Conservation (phyloP, 1,284 basidiomycete genomes). For the Cutaneotrichosporon cyanovorans region DNA sequence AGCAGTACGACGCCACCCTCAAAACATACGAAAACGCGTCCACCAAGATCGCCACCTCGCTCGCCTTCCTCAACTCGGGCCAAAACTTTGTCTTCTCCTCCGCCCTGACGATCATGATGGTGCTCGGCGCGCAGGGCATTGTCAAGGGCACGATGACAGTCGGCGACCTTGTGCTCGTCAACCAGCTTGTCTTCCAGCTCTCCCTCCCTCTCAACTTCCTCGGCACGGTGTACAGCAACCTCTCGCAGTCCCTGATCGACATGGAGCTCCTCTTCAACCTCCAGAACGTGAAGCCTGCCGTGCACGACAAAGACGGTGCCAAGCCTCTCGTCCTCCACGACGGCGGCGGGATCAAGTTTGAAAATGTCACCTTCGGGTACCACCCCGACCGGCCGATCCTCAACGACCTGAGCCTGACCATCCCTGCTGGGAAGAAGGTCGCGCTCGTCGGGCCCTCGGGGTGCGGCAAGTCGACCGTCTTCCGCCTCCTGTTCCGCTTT, state of each 20-base stretch:
- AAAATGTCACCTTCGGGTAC: slow-evolving; percentile 87
- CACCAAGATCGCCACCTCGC: slow-evolving; percentile 87
- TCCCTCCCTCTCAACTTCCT: slow-evolving; percentile 94
- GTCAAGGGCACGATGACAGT: slow-evolving; percentile 96
- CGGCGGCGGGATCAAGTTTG: slow-evolving; percentile 85
- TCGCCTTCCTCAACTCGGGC: slow-evolving; percentile 89
- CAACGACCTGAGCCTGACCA: slow-evolving; percentile 75
- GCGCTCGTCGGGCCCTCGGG: slow-evolving; percentile 95
- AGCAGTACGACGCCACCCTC: slow-evolving; percentile 86
- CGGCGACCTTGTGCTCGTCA: slow-evolving; percentile 96
- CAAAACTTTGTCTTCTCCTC: slow-evolving; percentile 94
- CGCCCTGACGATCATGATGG: slow-evolving; percentile 90
- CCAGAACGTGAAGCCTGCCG: slow-evolving; percentile 65
- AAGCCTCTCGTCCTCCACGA: slow-evolving; percentile 57
- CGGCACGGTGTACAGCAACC: slow-evolving; percentile 92
- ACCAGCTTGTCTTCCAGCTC: slow-evolving; percentile 97
- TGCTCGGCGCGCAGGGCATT: slow-evolving; percentile 89
- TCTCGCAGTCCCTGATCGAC: slow-evolving; percentile 88
- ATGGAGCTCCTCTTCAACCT: slow-evolving; percentile 95
- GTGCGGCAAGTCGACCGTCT: slow-evolving; percentile 95
- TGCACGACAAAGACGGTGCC: slow-evolving; percentile 61
- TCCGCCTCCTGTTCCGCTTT: slow-evolving; percentile 89
- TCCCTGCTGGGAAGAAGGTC: slow-evolving; percentile 91
- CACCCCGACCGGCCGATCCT: slow-evolving; percentile 87
- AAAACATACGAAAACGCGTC: slow-evolving; percentile 82